Percentiles rank a stretch among this genome's conserved stretches.
These are phyloP conservation scores for Panicum miliaceum DNA, from an alignment of 176 grass and related monocot species.

Conservation along the genomic window DNA sequence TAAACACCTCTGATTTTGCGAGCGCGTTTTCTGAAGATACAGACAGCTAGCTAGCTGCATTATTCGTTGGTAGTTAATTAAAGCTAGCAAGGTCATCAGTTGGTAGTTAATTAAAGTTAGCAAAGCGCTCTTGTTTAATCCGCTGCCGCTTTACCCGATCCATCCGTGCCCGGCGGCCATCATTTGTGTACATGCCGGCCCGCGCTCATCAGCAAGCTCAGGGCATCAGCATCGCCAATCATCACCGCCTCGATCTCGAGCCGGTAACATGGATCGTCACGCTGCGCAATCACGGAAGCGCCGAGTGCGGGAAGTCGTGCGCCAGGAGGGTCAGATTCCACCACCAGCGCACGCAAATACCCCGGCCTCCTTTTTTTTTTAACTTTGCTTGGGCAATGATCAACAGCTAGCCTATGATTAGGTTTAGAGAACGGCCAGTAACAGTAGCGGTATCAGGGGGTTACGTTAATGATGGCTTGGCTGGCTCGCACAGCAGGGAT, in stretches of 20 bases:
- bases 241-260: constrained; percentile 43
- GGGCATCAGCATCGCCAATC: constrained; percentile 43
- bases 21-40: background rate
- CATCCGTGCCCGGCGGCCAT: constrained; percentile 2
- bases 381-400: constrained; percentile 53
- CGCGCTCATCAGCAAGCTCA: background rate
- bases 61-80: background rate
- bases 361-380: background rate
- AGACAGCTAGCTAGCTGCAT: background rate
- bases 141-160: background rate
- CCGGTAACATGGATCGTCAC: constrained; percentile 43
- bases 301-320: constrained; percentile 25
- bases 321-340: constrained; percentile 53
- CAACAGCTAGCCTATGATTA: constrained; percentile 42
- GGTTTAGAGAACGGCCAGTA: constrained; percentile 18
- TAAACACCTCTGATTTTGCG: background rate
- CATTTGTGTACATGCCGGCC: constrained; percentile 28
- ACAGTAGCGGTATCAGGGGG: background rate
- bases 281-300: constrained; percentile 40
- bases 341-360: constrained; percentile 40
- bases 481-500: constrained; percentile 27
- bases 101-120: background rate
- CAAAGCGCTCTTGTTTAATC: background rate
- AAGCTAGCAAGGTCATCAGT: background rate
- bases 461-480: constrained; percentile 32